These are phyloP conservation scores for Calendula officinalis DNA, from an alignment of 129 eudicot species.

Conservation along the genomic window DNA sequence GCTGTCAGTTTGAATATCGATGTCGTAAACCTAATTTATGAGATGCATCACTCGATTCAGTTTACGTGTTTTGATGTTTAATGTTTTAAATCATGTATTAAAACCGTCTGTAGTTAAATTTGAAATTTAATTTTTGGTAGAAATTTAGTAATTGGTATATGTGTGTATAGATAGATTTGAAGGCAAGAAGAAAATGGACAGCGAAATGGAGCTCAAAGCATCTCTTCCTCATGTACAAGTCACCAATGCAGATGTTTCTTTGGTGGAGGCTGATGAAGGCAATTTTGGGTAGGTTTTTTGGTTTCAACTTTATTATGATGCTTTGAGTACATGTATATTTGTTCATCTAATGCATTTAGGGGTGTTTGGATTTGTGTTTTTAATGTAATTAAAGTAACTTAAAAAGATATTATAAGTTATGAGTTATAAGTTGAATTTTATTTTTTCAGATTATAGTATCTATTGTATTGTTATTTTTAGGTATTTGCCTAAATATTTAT, in stretches of 20 bases:
- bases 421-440: no score
- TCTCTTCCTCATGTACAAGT: constrained; percentile 8
- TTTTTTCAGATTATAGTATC: no score
- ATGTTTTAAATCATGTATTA: constrained; percentile 7
- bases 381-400: not conserved
- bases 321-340: constrained; percentile 3
- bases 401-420: no score
- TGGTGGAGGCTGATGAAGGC: constrained; percentile 29
- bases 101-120: not conserved
- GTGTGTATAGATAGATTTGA: not conserved
- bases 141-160: constrained; percentile 7
- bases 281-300: constrained; percentile 41
- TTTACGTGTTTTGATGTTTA: not conserved
- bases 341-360: constrained; percentile 8
- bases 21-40: constrained; percentile 9
- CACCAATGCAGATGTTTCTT: constrained; percentile 18
- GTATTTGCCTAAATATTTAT: no score
- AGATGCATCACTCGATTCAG: constrained; percentile 8
- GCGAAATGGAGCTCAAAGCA: constrained; percentile 23
- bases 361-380: not conserved
- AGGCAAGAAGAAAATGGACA: constrained; percentile 20
- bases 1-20: not conserved
- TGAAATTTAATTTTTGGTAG: not conserved
- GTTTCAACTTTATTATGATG: constrained; percentile 11
- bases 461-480: no score